Conservation (phyloP, 2,329 filamentous ascomycete genomes). For the Colletotrichum phormii region DNA sequence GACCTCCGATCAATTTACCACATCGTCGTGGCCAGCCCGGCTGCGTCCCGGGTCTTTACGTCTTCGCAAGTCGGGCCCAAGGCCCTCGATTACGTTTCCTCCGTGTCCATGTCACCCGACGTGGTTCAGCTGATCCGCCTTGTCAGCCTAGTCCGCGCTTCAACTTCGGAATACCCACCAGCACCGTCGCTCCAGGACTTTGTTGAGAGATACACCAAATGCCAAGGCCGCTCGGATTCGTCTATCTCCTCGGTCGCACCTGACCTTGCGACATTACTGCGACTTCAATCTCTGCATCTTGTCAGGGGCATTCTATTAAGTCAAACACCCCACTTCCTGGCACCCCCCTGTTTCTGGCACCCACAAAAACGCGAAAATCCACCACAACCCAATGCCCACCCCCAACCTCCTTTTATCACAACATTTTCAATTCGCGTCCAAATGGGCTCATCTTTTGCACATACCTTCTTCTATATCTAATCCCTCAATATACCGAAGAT, state of each 20-base stretch:
- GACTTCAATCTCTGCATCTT: not conserved
- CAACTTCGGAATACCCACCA: not conserved
- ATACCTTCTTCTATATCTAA: no score
- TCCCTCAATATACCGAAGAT: no score
- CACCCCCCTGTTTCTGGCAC: no score
- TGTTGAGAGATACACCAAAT: not conserved
- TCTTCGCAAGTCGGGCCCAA: no score
- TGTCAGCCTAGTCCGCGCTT: slow-evolving; percentile 7
- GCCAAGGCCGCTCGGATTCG: not conserved
- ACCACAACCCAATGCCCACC: no score
- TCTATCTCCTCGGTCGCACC: not conserved
- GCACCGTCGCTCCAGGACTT: slow-evolving; percentile 6
- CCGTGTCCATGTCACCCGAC: not conserved
- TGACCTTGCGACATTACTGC: not conserved
- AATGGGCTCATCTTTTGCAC: no score
- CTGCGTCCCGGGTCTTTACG: not conserved
- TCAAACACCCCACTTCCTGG: no score
- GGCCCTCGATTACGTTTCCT: not conserved
- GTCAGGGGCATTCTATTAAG: not conserved
- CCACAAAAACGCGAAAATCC: no score
- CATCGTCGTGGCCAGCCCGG: not conserved
- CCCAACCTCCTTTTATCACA: no score
- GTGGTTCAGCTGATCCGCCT: not conserved
- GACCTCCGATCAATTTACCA: slow-evolving; percentile 16
- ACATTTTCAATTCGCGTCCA: no score